Percentiles rank a stretch among this genome's conserved stretches.
These are phyloP conservation scores for Eimeria praecox DNA, from an alignment of 169 alveolate genomes.

Conservation along the genomic window DNA sequence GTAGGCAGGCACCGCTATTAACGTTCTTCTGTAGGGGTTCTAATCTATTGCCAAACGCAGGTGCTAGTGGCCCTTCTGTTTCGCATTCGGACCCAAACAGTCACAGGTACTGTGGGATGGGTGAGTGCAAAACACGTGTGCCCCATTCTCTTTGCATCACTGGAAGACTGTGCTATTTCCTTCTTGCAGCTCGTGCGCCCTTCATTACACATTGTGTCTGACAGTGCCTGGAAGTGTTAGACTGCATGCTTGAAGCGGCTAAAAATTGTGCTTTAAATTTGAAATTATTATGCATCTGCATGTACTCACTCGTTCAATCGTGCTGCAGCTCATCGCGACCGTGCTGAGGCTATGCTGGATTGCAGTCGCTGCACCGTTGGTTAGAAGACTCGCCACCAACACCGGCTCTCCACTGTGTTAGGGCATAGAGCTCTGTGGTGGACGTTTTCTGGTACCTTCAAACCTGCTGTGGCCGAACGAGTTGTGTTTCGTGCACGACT, in stretches of 20 bases:
- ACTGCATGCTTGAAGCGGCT: background rate
- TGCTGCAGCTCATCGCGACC: background rate
- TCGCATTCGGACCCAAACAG: background rate
- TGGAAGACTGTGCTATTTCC: background rate
- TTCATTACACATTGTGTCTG: background rate
- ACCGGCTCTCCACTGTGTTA: background rate
- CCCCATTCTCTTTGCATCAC: background rate
- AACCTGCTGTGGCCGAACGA: background rate
- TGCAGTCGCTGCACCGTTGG: background rate
- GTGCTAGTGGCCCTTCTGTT: background rate
- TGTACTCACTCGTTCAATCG: background rate
- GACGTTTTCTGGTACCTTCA: background rate
- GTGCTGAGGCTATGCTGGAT: background rate
- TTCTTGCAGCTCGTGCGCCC: background rate
- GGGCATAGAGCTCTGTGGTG: background rate
- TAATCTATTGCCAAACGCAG: background rate
- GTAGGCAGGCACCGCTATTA: background rate
- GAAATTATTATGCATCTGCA: background rate
- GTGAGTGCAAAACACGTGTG: background rate
- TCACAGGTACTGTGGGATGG: background rate
- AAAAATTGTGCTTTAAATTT: background rate
- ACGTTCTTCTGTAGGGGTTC: background rate
- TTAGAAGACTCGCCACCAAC: background rate
- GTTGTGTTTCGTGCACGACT: background rate
- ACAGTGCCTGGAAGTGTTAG: background rate